These are phyloP conservation scores for Cryptosporidium bovis DNA, from an alignment of 169 alveolate species.

Conservation along the genomic window DNA sequence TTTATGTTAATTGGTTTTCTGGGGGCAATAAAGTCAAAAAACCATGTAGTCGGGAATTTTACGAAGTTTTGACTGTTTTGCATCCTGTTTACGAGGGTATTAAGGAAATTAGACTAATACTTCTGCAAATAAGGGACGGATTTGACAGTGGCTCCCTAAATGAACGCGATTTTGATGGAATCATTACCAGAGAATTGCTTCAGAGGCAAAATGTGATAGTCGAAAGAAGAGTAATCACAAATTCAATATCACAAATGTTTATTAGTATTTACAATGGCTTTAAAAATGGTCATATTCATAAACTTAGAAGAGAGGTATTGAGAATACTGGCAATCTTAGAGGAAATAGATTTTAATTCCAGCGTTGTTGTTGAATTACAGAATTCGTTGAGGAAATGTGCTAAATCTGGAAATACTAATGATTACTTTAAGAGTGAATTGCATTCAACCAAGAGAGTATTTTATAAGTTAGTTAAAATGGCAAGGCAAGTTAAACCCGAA, in stretches of 20 bases:
- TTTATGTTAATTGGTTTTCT: constrained; percentile 29
- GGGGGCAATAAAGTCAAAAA: constrained; percentile 23
- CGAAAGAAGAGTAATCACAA: constrained; percentile 14
- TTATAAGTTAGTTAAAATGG: constrained; percentile 18
- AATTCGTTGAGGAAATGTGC: constrained; percentile 9
- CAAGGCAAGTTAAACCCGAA: not conserved
- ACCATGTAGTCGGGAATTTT: constrained; percentile 13
- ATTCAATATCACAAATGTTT: constrained; percentile 24
- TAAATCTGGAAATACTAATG: not conserved
- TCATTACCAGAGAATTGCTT: not conserved
- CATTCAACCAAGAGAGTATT: constrained; percentile 3
- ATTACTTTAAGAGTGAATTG: constrained; percentile 7
- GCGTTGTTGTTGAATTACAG: not conserved
- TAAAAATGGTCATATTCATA: not conserved
- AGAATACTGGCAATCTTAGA: constrained; percentile 54
- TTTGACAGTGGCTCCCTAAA: not conserved
- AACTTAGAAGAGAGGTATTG: constrained; percentile 5
- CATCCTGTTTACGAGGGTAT: constrained; percentile 49
- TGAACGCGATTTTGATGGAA: constrained; percentile 17
- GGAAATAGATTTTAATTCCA: constrained; percentile 46
- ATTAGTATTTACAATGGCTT: not conserved
- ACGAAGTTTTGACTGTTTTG: not conserved
- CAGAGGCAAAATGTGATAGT: not conserved
- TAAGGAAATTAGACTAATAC: constrained; percentile 3
- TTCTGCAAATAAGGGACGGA: not conserved